phyloP scores from a whole-genome alignment of 768 basidiomycete genomes.

The Pleurotus djamor region DNA sequence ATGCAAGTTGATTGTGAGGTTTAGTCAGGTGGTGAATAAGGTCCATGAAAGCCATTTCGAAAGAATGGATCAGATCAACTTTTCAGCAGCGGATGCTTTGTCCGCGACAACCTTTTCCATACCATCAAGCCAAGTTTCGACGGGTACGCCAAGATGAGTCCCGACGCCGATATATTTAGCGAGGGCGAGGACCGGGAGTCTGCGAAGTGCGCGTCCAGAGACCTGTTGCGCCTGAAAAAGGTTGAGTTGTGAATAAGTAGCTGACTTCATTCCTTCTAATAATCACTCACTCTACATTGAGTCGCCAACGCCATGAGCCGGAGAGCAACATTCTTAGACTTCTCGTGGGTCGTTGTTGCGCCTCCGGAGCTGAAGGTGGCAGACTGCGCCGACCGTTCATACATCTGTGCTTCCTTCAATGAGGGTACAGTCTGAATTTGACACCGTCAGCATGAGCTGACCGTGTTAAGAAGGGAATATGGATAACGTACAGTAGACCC shows the following conservation, averaged over 20 bases:
- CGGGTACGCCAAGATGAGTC: constrained; percentile 26
- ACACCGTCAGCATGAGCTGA: background rate
- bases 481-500: constrained; percentile 48
- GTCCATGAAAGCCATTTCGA: no score
- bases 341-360: constrained; percentile 29
- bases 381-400: constrained; percentile 36
- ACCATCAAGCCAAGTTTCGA: constrained; percentile 80
- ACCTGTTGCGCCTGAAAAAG: constrained; percentile 62
- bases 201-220: constrained; percentile 89
- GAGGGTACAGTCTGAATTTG: constrained; percentile 55
- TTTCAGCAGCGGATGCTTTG: constrained; percentile 50
- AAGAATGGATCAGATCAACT: constrained; percentile 25
- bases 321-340: constrained; percentile 51
- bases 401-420: constrained; percentile 58
- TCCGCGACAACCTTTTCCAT: constrained; percentile 76
- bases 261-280: background rate
- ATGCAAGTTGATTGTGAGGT: no score
- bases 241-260: background rate
- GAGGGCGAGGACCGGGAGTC: constrained; percentile 92
- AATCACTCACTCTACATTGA: constrained; percentile 68
- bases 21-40: no score
- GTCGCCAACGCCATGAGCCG: constrained; percentile 67
- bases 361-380: background rate
- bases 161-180: constrained; percentile 71
- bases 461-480: no score